Base-by-base conservation (phyloP, 129 eudicot species). In the Artemisia annua region DNA sequence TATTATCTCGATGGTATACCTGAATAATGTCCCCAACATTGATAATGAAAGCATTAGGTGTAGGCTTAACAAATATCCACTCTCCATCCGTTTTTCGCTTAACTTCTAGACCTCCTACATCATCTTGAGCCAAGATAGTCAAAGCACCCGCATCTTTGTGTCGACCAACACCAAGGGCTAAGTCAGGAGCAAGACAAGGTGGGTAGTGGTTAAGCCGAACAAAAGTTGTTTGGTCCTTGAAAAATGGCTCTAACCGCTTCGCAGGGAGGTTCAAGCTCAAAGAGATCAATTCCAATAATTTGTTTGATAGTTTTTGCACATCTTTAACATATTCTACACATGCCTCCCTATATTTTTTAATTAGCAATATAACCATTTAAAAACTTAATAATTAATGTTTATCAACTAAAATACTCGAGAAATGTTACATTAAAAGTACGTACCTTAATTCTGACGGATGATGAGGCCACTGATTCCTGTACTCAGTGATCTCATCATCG, bases 11-110 rank as follows among this genome's bases (percentile, higher is more conserved):
- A 17, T 48, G 0, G 49, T 80, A n/a, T n/a, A 86, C 97, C 96
- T 91, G 97, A 58, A 91, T 86, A 2, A 88, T 79, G 73, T 91
- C 97, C n/a, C 93, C 97, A 7, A 91, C 86, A 63, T 88, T 91
- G 80, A 91, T 71, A 22, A 88, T 88, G 53, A 75, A 86, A 18
- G 96, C 87, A 72, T 79, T 72, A 0, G 83, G 86, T 48, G 81
- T 84, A 50, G 97, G 96, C 52, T 82, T 82, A 13, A 91, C 97
- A 15, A 56, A 84, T 67, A 88, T 76, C 97, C 97, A 91, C 61
- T 79, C 87, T 56, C 89, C 96, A 75, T 88, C 96, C 0, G 73
- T 53, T 81, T 86, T 88, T 3, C 89, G 74, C 78, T 85, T 88
- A 30, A 86, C 92, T 83, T 88, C 83, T 5, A 91, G 76, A 43